These are phyloP conservation scores for Fomitopsis pulvina DNA, from an alignment of 768 basidiomycete species.

Conservation along the genomic window DNA sequence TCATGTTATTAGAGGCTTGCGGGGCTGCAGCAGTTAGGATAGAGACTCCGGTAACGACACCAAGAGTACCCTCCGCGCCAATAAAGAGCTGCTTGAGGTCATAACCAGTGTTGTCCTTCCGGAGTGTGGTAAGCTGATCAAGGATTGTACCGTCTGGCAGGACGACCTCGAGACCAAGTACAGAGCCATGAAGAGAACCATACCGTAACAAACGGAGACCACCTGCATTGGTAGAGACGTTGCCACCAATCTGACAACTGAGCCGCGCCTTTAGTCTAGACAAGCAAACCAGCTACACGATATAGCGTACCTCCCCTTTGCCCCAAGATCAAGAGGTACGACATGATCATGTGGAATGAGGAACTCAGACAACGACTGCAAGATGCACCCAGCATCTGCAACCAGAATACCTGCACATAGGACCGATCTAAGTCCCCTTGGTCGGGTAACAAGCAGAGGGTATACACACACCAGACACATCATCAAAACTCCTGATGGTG, in stretches of 20 bases:
- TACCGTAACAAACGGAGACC: constrained; percentile 93
- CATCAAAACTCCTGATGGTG: constrained; percentile 75
- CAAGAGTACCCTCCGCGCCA: constrained; percentile 94
- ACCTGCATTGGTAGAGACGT: constrained; percentile 95
- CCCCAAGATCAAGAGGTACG: constrained; percentile 93
- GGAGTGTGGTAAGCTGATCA: constrained; percentile 79
- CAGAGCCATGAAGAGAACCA: constrained; percentile 90
- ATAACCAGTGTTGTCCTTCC: constrained; percentile 98
- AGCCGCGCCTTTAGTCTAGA: neutral
- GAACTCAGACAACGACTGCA: constrained; percentile 82
- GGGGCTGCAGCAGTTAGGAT: constrained; percentile 85
- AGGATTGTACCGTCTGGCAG: constrained; percentile 90
- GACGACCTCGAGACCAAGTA: constrained; percentile 93
- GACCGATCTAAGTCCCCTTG: neutral
- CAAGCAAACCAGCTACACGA: neutral
- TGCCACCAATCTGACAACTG: constrained; percentile 97
- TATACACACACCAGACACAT: constrained; percentile 58
- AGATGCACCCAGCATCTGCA: constrained; percentile 90
- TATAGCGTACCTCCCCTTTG: constrained; percentile 77
- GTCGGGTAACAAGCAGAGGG: neutral
- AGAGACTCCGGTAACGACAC: constrained; percentile 90
- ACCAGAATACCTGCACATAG: constrained; percentile 67
- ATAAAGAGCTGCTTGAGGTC: constrained; percentile 99
- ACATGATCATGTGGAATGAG: constrained; percentile 86
- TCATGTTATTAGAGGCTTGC: constrained; percentile 83